Base-by-base conservation (phyloP, 345 rosid species). In the Ceriops decandra region DNA sequence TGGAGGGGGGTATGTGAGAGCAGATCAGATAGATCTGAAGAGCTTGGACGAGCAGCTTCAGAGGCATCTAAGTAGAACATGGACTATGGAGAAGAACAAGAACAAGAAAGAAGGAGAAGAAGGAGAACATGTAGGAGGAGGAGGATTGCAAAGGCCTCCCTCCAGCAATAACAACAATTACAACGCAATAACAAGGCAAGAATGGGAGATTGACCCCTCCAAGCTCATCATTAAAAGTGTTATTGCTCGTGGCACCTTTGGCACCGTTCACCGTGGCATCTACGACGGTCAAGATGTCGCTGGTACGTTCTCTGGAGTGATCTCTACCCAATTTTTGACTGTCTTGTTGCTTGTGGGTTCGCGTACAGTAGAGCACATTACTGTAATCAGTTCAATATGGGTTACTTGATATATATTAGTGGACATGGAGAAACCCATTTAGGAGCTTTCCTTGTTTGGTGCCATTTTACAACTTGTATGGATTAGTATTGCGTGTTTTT, bases 231-330 rank as follows among this genome's bases (percentile, higher is more conserved):
- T 74, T 58, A 70, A 74, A 63, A 42, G 58, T 54, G 81, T 73
- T 31, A 74, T 79, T 17, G 82, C 73, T 63, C 73, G 68, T 30
- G 82, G 82, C 49, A 66, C 76, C 49, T 74, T 68, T 57, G 78
- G 73, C 30, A 70, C 79, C 13, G 74, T 74, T 52, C 76, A 70
- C 54, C 77, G 70, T 36, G 82, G 82, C 46, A 20, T 67, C 59
- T 74, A 79, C 68, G 75, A 67, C 35, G 79, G 79, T 66, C 79
- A 67, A 26, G 73, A 79, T 66, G 82, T 74, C 74, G 79, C 82
- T 36, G 82, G 82, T 79, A 24, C 59, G 17, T 13, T 11, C 15
- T 42, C 17, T 53, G 75, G 81, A 66, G 63, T n/a, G 9, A 32
- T 6, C 19, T 24, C 8, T 51, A 16, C 53, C 57, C 35, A 65